Conservation (phyloP, 176 grass and related monocot species). For the Musa schizocarpa region DNA sequence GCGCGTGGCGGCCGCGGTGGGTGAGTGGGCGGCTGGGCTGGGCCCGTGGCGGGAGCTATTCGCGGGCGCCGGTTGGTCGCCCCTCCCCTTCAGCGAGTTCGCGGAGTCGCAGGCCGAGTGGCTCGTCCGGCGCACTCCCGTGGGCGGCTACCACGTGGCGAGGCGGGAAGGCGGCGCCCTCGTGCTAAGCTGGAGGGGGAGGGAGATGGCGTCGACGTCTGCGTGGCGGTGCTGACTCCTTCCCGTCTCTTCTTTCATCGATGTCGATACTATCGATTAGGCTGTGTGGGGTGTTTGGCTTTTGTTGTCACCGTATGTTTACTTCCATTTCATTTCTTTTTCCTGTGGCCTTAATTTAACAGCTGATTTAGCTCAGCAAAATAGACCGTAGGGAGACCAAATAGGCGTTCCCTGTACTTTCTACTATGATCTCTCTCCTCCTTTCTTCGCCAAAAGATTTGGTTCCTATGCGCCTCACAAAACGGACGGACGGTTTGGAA, state of each 20-base stretch:
- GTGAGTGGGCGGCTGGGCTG: slow-evolving; percentile 21
- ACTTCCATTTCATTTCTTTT: background rate
- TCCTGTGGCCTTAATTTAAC: background rate
- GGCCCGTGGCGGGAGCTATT: slow-evolving; percentile 32
- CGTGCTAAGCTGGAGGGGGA: slow-evolving; percentile 51
- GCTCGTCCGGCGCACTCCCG: slow-evolving; percentile 24
- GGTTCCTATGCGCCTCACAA: no score
- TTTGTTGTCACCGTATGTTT: background rate
- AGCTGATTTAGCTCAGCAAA: background rate
- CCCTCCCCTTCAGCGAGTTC: slow-evolving; percentile 37
- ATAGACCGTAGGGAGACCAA: background rate
- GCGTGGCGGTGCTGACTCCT: slow-evolving; percentile 41
- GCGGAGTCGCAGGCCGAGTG: slow-evolving; percentile 42
- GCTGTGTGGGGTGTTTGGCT: background rate
- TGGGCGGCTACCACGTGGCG: slow-evolving; percentile 41
- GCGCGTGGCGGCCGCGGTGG: slow-evolving; percentile 21
- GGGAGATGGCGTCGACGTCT: slow-evolving; percentile 42
- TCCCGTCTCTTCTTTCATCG: background rate
- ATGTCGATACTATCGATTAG: background rate
- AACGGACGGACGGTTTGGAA: no score
- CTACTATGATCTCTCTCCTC: background rate
- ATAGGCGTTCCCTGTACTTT: background rate
- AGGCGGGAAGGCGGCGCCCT: slow-evolving; percentile 31
- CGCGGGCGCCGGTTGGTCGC: slow-evolving; percentile 20
- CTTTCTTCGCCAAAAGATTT: no score